Evolutionary conservation across 2,329 filamentous ascomycete species (phyloP), one percentile per base, ranked within the genome.

Genomic region (Colletotrichum echinochloae): DNA sequence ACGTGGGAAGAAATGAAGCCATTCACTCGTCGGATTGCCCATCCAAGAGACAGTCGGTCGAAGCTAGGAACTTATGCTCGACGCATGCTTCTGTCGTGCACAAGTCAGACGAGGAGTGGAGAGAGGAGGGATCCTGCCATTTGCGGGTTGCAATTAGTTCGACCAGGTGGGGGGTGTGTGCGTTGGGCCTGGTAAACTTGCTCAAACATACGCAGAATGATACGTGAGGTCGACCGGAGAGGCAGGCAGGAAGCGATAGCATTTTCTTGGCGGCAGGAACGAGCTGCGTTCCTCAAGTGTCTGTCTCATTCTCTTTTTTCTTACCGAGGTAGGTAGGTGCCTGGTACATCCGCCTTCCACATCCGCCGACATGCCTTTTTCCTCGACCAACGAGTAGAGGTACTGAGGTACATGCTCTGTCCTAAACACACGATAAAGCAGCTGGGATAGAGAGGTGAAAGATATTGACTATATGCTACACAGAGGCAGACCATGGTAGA

Each of bases 131-230:
- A 26, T 49, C 46, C 52, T 52, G 37, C 23, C 33, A 28, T 44
- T 11, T 33, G 41, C 8, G 37, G 8, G 55, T 28, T 33, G 52
- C 28, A 20, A 62, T 65, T 65, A 49, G n/a, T n/a, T n/a, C n/a
- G n/a, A n/a, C n/a, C n/a, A n/a, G 69, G 14, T 35, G 35, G 30
- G 7, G 12, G n/a, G 44, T 20, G 44, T 18, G 7, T 3, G 44
- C 4, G 23, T 51, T 16, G 28, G 23, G 5, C 51, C 20, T 54
- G 28, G 14, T 67, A 74, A 75, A 75, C 74, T 74, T 75, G 74
- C 74, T 74, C 74, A 75, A 75, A 75, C 35, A 59, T 66, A 69
- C 74, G 73, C 74, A 74, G 62, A 18, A 65, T n/a, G n/a, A n/a
- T 33, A 55, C 23, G 55, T 48, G 61, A 65, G 54, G 56, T 33